These are phyloP conservation scores for Suillus hirtellus DNA, from an alignment of 768 basidiomycete species.

Conservation along the genomic window DNA sequence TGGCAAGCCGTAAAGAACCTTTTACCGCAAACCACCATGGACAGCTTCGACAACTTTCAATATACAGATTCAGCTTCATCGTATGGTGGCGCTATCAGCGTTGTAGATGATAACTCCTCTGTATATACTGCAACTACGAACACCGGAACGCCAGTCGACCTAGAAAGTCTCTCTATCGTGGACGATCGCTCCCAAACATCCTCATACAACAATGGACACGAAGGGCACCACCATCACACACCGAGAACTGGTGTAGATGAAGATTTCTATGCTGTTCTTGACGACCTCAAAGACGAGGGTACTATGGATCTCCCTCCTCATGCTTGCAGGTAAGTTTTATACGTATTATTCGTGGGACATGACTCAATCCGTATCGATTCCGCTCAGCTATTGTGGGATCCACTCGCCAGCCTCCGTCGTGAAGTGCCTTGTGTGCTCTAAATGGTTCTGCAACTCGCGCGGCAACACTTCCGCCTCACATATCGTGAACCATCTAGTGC, in stretches of 20 bases:
- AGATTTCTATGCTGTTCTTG: slow-evolving; percentile 87
- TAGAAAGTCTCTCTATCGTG: slow-evolving; percentile 66
- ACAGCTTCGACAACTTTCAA: slow-evolving; percentile 84
- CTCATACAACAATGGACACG: slow-evolving; percentile 37
- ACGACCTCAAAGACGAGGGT: slow-evolving; percentile 83
- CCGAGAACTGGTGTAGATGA: slow-evolving; percentile 56
- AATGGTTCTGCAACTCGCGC: slow-evolving; percentile 99
- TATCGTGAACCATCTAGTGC: slow-evolving; percentile 98
- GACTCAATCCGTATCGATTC: slow-evolving; percentile 6
- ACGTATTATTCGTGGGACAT: slow-evolving; percentile 8
- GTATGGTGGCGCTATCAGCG: slow-evolving; percentile 65
- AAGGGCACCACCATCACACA: slow-evolving; percentile 28
- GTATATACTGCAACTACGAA: slow-evolving; percentile 75
- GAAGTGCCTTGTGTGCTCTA: slow-evolving; percentile 87
- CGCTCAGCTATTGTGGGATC: slow-evolving; percentile 90
- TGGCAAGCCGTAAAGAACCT: background rate
- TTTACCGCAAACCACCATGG: slow-evolving; percentile 48
- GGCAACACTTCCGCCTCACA: slow-evolving; percentile 98
- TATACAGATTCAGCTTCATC: slow-evolving; percentile 76
- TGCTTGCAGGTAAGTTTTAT: slow-evolving; percentile 81
- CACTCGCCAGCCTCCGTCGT: slow-evolving; percentile 97
- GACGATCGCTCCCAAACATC: slow-evolving; percentile 55
- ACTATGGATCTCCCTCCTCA: slow-evolving; percentile 83
- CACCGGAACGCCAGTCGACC: slow-evolving; percentile 58
- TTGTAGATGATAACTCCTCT: slow-evolving; percentile 80